Conservation (phyloP, 2,329 filamentous ascomycete genomes). For the Coleophoma cylindrospora region DNA sequence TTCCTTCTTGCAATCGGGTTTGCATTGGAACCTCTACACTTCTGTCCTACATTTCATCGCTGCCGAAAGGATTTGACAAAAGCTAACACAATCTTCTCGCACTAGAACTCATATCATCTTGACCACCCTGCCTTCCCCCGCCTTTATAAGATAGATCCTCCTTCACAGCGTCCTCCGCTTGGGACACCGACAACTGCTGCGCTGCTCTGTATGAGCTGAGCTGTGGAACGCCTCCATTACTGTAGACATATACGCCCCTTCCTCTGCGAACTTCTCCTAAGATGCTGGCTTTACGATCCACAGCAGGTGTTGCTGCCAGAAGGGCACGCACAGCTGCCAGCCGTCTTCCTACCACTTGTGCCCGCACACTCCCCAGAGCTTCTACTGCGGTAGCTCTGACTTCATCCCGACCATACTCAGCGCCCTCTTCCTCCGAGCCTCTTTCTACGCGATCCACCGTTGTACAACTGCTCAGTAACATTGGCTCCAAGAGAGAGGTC, state of each 20-base stretch:
- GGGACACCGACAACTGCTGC: conserved; percentile 14
- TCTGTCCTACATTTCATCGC: no score
- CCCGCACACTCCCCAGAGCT: conserved; percentile 21
- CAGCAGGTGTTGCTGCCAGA: conserved; percentile 22
- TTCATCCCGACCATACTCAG: conserved; percentile 22
- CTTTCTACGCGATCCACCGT: conserved; percentile 67
- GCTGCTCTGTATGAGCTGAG: conserved; percentile 21
- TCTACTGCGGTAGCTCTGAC: conserved; percentile 17
- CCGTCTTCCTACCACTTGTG: conserved; percentile 17
- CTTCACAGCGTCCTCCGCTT: conserved; percentile 10
- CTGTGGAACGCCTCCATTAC: conserved; percentile 10
- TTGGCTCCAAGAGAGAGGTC: conserved; percentile 92
- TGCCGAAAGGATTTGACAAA: no score
- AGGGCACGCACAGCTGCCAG: conserved; percentile 19
- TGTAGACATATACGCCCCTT: conserved; percentile 4
- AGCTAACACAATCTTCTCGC: not conserved
- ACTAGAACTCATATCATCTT: no score
- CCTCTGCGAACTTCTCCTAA: conserved; percentile 13
- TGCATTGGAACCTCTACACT: no score
- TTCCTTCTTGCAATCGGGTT: no score
- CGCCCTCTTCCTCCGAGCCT: conserved; percentile 21
- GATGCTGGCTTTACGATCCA: conserved; percentile 27
- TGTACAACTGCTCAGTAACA: conserved; percentile 87
- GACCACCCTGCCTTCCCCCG: conserved; percentile 11
- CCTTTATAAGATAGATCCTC: conserved; percentile 20